Base-by-base conservation (phyloP, 2,329 filamentous ascomycete species). In the Penicillium sp. region DNA sequence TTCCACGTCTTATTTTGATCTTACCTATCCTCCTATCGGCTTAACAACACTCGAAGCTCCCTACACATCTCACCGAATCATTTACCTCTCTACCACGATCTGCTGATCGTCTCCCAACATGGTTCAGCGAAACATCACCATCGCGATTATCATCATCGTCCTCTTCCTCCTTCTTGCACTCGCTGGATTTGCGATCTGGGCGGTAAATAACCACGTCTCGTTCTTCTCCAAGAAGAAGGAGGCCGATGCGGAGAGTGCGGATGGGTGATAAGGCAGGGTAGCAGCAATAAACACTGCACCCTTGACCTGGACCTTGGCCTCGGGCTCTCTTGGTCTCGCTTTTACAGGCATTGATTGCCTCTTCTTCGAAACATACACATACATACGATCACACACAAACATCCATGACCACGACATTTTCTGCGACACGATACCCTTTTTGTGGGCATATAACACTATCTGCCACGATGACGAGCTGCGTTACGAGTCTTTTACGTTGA, bases 91-190 rank as follows among this genome's bases (percentile, higher is more conserved):
- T 17, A 37, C 29, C 35, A 23, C 46, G 27, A 48, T 41, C 51
- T 37, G 8, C 37, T 54, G 60, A 41, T 53, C 42, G 25, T 33
- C 19, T 29, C 49, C 47, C 60, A 73, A 64, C 52, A 80, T 78
- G 72, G 71, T 78, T 21, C 67, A 80, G 61, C 70, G 72, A 58
- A 81, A 81, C 69, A 73, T 79, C 65, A 71, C 77, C 63, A 78
- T 81, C 60, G 79, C 79, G 15, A 75, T 81, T 57, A 81, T 81
- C 66, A 74, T 81, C 62, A 80, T 81, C 63, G 60, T 79, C 45
- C 71, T 81, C 54, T 81, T 81, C 65, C 59, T 81, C 50, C 58
- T 81, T 47, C 74, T 81, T 40, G 76, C 75, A 21, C 58, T 77
- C 27, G 73, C 75, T 41, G 77, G 75, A 5, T 78, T 73, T 51